phyloP scores from a whole-genome alignment of 331 rosid species.

The Phaseolus coccineus region DNA sequence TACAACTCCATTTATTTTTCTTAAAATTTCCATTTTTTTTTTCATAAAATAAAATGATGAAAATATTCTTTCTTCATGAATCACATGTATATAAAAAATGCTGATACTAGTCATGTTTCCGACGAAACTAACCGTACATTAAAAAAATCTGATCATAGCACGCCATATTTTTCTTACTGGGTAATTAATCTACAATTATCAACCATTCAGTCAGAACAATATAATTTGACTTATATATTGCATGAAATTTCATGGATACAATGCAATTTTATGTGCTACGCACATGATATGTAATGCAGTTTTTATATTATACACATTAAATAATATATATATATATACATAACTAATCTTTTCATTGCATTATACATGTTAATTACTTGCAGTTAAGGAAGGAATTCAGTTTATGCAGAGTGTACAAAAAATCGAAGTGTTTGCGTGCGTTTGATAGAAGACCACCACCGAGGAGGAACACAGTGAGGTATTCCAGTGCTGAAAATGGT shows the following conservation, averaged over 20 bases:
- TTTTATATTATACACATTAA: neutral
- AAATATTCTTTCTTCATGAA: too few species aligned
- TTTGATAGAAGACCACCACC: conserved; percentile 80
- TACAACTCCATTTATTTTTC: too few species aligned
- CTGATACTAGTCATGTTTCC: neutral
- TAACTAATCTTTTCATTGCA: neutral
- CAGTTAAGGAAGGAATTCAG: conserved; percentile 83
- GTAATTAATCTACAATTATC: neutral
- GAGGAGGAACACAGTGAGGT: conserved; percentile 7
- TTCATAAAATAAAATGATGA: too few species aligned
- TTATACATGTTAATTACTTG: neutral
- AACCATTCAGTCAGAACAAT: neutral
- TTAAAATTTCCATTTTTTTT: too few species aligned
- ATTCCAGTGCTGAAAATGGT: neutral
- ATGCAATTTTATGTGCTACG: neutral
- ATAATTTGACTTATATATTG: neutral
- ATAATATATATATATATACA: neutral
- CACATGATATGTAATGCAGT: neutral
- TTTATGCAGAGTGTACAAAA: conserved; percentile 84
- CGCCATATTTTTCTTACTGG: neutral
- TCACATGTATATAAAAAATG: too few species aligned
- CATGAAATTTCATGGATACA: neutral
- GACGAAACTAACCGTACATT: neutral
- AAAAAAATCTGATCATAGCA: neutral
- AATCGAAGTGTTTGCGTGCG: conserved; percentile 73